Evolutionary conservation across 352 stramenopile species (phyloP).

Genomic region (Globisporangium acanthophoron): DNA sequence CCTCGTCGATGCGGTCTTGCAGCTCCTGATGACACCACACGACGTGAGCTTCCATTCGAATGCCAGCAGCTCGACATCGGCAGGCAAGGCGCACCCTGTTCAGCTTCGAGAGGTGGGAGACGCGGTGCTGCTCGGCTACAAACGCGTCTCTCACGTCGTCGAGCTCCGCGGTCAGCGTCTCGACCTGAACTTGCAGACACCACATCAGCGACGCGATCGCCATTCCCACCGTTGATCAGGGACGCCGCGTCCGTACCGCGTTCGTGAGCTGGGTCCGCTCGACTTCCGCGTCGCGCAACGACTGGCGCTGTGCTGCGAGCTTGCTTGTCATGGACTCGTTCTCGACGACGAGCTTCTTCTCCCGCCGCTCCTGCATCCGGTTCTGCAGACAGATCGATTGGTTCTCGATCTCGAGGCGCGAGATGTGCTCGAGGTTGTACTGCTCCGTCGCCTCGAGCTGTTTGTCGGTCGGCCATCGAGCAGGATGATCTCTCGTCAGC

Average conservation of each 20-base stretch:
- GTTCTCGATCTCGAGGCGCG: slow-evolving; percentile 36
- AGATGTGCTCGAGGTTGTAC: slow-evolving; percentile 33
- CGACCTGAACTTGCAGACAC: slow-evolving; percentile 14
- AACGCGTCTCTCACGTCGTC: slow-evolving; percentile 35
- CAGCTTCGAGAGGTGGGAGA: slow-evolving; percentile 21
- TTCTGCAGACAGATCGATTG: slow-evolving; percentile 28
- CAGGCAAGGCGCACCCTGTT: slow-evolving; percentile 17
- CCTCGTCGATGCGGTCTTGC: slow-evolving; percentile 13
- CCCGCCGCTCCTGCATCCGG: slow-evolving; percentile 16
- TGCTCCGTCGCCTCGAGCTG: slow-evolving; percentile 24
- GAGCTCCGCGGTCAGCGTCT: slow-evolving; percentile 19
- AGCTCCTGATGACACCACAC: slow-evolving; percentile 16
- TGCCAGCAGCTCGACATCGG: too few relatives aligned
- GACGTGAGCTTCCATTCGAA: background rate
- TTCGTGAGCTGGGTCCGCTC: slow-evolving; percentile 18
- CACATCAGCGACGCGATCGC: background rate
- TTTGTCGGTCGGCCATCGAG: too few relatives aligned
- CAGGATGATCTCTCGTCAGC: background rate
- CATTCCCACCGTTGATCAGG: background rate
- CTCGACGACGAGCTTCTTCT: slow-evolving; percentile 18
- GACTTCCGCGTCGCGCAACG: slow-evolving; percentile 5
- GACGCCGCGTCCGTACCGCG: slow-evolving; percentile 7
- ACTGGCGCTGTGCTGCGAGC: slow-evolving; percentile 11
- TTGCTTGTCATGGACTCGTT: slow-evolving; percentile 15
- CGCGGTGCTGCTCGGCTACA: slow-evolving; percentile 23